phyloP scores from a whole-genome alignment of 345 rosid species.

The Carallia brachiata region DNA sequence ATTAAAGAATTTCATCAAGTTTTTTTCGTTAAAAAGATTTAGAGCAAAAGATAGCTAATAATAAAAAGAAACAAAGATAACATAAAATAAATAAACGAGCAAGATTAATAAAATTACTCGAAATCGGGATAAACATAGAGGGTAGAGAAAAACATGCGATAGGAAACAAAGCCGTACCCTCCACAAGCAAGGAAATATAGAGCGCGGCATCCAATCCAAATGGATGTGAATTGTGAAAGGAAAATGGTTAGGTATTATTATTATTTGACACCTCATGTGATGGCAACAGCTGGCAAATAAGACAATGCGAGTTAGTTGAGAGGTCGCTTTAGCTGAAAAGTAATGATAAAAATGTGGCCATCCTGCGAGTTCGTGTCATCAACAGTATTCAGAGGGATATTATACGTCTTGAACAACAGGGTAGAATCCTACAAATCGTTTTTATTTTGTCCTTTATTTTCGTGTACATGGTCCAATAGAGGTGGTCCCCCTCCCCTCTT shows the following conservation, averaged over 20 bases:
- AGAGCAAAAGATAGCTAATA: no score
- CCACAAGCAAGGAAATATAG: not conserved
- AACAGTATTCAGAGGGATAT: not conserved
- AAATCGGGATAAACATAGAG: no score
- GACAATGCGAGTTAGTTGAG: conserved; percentile 25
- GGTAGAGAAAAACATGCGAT: not conserved
- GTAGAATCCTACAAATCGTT: not conserved
- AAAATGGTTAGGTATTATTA: no score
- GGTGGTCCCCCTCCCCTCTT: not conserved
- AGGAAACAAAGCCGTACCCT: conserved; percentile 8
- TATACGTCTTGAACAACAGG: not conserved
- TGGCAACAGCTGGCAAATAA: conserved; percentile 11
- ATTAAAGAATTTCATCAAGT: no score
- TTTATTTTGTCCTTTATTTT: not conserved
- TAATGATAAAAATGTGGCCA: conserved; percentile 11
- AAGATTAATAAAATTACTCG: no score
- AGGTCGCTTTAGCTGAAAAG: conserved; percentile 27
- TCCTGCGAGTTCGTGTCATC: not conserved
- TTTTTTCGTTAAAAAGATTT: no score
- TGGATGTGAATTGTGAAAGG: not conserved
- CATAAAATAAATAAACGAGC: no score
- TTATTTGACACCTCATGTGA: conserved; percentile 15
- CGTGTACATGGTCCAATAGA: not conserved
- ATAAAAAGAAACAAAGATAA: no score
- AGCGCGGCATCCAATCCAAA: not conserved